Evolutionary conservation across 73 alveolate species (phyloP), one percentile per base, ranked within the genome.

Genomic region (Stentor coeruleus): DNA sequence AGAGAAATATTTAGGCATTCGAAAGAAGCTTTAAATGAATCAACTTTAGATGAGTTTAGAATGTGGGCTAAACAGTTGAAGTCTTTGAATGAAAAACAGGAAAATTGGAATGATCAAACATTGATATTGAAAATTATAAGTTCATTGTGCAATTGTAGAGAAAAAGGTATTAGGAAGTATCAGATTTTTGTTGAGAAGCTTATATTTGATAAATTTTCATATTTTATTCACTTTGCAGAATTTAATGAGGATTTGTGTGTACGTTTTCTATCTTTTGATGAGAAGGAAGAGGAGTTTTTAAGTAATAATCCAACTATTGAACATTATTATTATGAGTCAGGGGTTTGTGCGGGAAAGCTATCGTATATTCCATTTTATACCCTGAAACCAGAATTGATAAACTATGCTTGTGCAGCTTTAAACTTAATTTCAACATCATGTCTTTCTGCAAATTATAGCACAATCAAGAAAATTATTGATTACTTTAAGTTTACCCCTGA

Each of bases 141-240:
- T 37, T 26, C 42, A 28, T 40, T 66, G 0, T 66, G 79, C 41
- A 66, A 14, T 66, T 66, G n/a, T 33, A 66, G 33, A 31, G 37
- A 66, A 66, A 20, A 66, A 66, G 79, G 79, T 28, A 66, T 66
- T 20, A 49, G 20, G 20, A 49, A 49, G 66, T 49, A 49, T 49
- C 66, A 49, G 20, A 20, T 49, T 49, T 49, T 11, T 49, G 66
- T 49, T 20, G 20, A 49, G 6, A 49, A 49, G 66, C 20, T 49
- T 20, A 49, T 49, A 11, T 49, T 49, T 49, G 20, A 49, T 6
- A 49, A 20, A 49, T 49, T 49, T 6, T 49, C 66, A 49, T 11
- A 11, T 6, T 49, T 49, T 49, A 20, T 49, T 49, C 66, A 49
- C 20, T 49, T 49, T 11, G 20, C 28, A 20, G 66, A 49, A 49